These are phyloP conservation scores for Bonia amplexicaulis DNA, from an alignment of 176 grass and related monocot genomes.

Conservation along the genomic window DNA sequence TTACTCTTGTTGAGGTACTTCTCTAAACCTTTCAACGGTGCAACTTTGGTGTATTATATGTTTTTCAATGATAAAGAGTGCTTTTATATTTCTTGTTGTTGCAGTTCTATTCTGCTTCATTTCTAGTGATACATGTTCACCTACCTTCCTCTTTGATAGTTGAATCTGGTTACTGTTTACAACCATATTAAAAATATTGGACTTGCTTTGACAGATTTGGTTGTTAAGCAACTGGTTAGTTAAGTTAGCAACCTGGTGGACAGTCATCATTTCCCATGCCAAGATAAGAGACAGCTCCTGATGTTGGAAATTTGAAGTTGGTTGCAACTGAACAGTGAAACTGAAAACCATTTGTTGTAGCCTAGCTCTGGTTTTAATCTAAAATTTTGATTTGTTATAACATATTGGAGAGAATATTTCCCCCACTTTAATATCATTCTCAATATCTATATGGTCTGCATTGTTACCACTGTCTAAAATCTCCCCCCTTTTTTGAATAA, in stretches of 20 bases:
- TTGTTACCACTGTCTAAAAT: neutral
- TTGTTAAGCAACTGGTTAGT: slow-evolving; percentile 14
- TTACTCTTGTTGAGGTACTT: slow-evolving; percentile 87
- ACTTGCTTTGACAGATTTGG: neutral
- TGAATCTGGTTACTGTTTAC: slow-evolving; percentile 12
- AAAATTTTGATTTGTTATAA: neutral
- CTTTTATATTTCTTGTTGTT: neutral
- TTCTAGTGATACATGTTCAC: neutral
- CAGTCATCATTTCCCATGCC: slow-evolving; percentile 5
- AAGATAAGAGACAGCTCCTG: neutral
- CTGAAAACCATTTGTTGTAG: neutral
- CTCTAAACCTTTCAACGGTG: slow-evolving; percentile 1
- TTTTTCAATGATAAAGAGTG: neutral
- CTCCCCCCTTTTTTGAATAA: neutral
- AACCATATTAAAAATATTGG: neutral
- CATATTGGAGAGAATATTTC: neutral
- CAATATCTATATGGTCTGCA: neutral
- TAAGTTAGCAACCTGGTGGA: neutral
- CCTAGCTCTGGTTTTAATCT: neutral
- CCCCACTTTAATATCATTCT: neutral
- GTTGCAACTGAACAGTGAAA: neutral
- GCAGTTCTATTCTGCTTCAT: slow-evolving; percentile 18
- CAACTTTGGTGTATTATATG: neutral
- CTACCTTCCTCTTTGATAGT: neutral
- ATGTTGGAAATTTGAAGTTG: neutral